Percentiles rank a stretch among this genome's conserved stretches.
Conservation (phyloP, 148 eudicot species). For the Rhododendron williamsianum region DNA sequence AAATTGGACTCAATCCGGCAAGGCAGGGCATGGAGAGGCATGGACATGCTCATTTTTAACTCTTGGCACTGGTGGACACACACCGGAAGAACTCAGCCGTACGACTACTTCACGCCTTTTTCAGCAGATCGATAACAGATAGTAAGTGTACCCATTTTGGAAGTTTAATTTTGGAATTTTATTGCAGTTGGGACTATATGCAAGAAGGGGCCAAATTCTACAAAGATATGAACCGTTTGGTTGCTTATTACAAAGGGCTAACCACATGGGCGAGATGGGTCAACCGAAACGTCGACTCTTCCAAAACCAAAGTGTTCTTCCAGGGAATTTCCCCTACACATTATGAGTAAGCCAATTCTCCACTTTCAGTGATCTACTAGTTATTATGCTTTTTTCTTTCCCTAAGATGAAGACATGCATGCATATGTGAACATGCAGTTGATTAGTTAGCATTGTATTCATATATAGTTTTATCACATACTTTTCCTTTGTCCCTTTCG, state of each 20-base stretch:
- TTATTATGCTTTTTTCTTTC: neutral
- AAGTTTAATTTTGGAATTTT: neutral
- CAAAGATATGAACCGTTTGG: constrained; percentile 30
- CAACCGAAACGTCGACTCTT: constrained; percentile 12
- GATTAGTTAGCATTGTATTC: neutral
- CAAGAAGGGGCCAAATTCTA: constrained; percentile 13
- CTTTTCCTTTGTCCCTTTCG: neutral
- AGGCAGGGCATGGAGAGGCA: constrained; percentile 62
- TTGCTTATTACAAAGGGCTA: constrained; percentile 25
- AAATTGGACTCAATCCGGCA: constrained; percentile 56
- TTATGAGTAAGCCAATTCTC: constrained; percentile 24
- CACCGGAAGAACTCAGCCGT: constrained; percentile 63
- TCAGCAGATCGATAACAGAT: neutral
- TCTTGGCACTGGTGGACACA: constrained; percentile 96
- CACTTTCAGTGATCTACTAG: neutral
- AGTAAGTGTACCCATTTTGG: neutral
- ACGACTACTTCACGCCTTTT: constrained; percentile 10
- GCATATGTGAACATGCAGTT: neutral
- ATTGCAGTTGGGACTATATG: constrained; percentile 25
- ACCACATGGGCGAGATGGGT: constrained; percentile 30
- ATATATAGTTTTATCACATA: neutral
- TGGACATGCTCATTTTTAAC: constrained; percentile 78
- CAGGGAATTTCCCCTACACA: constrained; percentile 18
- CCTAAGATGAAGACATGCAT: too few species aligned
- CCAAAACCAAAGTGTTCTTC: constrained; percentile 26